Evolutionary conservation across 441 rosid genomes (phyloP), one percentile per base, ranked within the genome.

Genomic region (Pelargonium cotyledonis): DNA sequence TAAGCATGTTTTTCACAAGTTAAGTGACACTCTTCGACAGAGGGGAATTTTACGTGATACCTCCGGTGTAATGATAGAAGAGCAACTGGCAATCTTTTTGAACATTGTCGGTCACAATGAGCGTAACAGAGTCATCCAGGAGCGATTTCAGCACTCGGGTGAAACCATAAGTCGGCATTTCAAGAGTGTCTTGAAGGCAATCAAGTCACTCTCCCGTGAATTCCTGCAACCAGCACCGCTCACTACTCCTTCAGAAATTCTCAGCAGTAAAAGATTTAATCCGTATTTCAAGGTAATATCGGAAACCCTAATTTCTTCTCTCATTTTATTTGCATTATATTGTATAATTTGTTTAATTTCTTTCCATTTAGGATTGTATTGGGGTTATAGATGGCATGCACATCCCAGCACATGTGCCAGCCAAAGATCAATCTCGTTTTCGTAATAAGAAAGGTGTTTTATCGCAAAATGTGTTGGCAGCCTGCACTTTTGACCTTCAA

Each of bases 161-260:
- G 97, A 91, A 82, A 91, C 96, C 75, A 84, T 91, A 66, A 89
- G 96, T 82, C 86, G 94, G 40, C 85, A 91, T 79, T 89, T 91
- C 78, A 91, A 86, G 68, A 86, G 82, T 78, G 97, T 89, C 66
- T 21, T 91, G 71, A 91, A 86, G 85, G 94, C 92, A 6, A 77
- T 91, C 76, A 91, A 85, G 85, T 87, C 92, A n/a, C 79, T 89
- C 69, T 88, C 97, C 4, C 89, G 88, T 14, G 89, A 87, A 68
- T 80, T 89, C 69, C 68, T 88, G 65, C 83, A 82, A 69, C 81
- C 87, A 19, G 83, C 83, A 8, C 75, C 81, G 14, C 40, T 63
- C 31, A 69, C 61, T 15, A 81, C 89, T 74, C 84, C 91, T 31
- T 55, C 31, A 1, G 85, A 83, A 76, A 82, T 85, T 70, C 85